Conservation (phyloP, 2,329 filamentous ascomycete species). For the Aspergillus sp. region DNA sequence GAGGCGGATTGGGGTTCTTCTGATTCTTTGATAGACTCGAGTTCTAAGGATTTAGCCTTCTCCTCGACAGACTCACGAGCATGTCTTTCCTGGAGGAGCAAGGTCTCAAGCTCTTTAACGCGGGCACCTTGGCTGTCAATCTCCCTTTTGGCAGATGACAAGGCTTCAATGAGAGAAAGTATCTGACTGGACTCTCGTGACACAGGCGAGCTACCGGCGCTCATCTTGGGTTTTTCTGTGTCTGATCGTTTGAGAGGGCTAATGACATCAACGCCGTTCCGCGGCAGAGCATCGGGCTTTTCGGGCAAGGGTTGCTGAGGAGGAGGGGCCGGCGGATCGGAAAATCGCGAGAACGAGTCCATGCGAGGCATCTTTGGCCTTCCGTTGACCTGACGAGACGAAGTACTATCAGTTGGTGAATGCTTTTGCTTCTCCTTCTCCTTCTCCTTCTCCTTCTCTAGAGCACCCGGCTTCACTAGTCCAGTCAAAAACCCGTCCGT, state of each 20-base stretch:
- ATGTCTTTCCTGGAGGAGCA: conserved; percentile 74
- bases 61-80: conserved; percentile 85
- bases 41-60: conserved; percentile 68
- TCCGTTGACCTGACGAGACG: conserved; percentile 47
- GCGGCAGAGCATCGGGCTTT: conserved; percentile 69
- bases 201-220: conserved; percentile 43
- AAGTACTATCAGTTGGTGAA: conserved; percentile 46
- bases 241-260: conserved; percentile 69
- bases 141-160: conserved; percentile 81
- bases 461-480: conserved; percentile 70
- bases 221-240: conserved; percentile 69
- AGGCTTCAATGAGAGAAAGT: conserved; percentile 76
- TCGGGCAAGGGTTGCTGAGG: conserved; percentile 91
- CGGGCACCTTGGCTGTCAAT: conserved; percentile 78
- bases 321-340: conserved; percentile 87
- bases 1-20: conserved; percentile 8
- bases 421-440: conserved; percentile 53
- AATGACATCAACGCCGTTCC: conserved; percentile 46
- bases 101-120: conserved; percentile 76
- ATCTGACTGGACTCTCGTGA: conserved; percentile 69
- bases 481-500: conserved; percentile 79
- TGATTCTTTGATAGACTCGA: conserved; percentile 52
- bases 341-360: conserved; percentile 81
- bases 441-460: conserved; percentile 52
- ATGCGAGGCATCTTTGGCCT: conserved; percentile 55